These are phyloP conservation scores for Mortierella sp. DNA, from an alignment of 371 early-diverging fungal species.

Conservation along the genomic window DNA sequence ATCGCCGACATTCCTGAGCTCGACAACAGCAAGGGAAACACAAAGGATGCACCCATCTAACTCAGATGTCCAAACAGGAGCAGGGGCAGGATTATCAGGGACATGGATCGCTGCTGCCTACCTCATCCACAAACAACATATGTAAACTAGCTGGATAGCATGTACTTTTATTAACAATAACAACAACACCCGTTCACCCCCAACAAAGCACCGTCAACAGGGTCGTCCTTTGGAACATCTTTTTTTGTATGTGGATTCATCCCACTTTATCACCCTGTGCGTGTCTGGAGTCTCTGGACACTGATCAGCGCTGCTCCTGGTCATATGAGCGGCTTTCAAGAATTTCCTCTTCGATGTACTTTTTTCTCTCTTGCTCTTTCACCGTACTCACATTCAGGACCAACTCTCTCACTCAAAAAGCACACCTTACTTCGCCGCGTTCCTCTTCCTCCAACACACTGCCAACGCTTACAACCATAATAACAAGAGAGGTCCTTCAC, in stretches of 20 bases:
- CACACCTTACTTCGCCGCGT: background rate
- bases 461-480: background rate
- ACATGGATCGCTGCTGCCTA: background rate
- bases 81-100: background rate
- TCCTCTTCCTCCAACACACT: background rate
- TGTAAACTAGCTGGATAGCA: conserved; percentile 1
- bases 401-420: background rate
- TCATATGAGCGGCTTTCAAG: background rate
- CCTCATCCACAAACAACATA: background rate
- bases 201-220: background rate
- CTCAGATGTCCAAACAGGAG: background rate
- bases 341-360: background rate
- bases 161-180: conserved; percentile 5
- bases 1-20: conserved; percentile 56
- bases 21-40: conserved; percentile 44
- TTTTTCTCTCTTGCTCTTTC: background rate
- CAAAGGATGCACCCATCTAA: conserved; percentile 45
- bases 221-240: background rate
- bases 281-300: background rate
- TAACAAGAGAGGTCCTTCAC: background rate
- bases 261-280: background rate
- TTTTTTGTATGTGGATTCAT: background rate
- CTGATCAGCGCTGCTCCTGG: background rate
- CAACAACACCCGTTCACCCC: background rate
- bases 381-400: no score